Base-by-base conservation (phyloP, 345 rosid genomes). In the Capsella bursapastoris region DNA sequence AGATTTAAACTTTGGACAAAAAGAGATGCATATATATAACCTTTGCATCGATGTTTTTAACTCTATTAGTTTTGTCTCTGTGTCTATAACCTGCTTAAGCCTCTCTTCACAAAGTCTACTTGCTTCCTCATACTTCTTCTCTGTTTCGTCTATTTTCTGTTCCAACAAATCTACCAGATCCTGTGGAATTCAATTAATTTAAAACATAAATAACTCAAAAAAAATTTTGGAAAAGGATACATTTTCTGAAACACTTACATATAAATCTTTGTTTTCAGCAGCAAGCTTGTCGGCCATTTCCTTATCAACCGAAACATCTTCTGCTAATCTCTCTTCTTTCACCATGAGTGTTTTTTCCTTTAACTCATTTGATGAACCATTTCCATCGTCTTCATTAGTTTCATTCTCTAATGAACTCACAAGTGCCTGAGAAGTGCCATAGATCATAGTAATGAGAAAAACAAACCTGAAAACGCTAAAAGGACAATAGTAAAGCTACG, bases 41-140 rank as follows among this genome's bases (percentile, higher is more conserved):
- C 90, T 90, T 73, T 95, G 97, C 93, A 86, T 89, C 18, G 79
- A 64, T 80, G 95, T 89, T 89, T 95, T 92, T 67, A 95, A 80
- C 73, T 90, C 90, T 64, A 92, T 94, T 70, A 90, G 83, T 82
- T 86, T 92, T 38, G 90, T 77, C 83, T 95, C 97, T 57, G 97
- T 82, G 16, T 84, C 91, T 80, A 73, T 9, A 74, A 93, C 92
- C 80, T 90, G 94, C 85, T 87, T 78, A 81, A 88, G 79, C 68
- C 96, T 82, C 78, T 90, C 92, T 77, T 92, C 96, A 68, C 92
- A 82, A 40, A 88, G 79, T 84, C 59, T 86, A 82, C 59, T 89
- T 35, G 92, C 83, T 82, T 92, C 98, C 79, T 86, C 88, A 73
- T 83, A 84, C 80, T 88, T 90, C 78, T 79, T 90, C 86, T 92